Conservation (phyloP, 2,329 filamentous ascomycete genomes). For the Fusarium chaquense region DNA sequence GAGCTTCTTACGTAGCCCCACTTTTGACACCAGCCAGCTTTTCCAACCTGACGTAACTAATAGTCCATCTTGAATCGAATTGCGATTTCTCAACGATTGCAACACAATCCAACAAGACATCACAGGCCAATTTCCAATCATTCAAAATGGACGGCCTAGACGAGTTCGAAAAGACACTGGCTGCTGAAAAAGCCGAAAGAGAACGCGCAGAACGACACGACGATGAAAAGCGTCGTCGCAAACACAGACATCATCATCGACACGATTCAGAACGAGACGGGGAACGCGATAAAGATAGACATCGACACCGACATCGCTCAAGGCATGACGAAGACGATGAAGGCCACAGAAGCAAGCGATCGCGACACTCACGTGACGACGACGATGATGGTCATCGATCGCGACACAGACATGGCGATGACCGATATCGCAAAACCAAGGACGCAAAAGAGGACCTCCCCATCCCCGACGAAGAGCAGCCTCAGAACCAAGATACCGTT, state of each 20-base stretch:
- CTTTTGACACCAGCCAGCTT: conserved; percentile 21
- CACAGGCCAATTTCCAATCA: rapidly evolving
- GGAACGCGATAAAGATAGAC: conserved; percentile 39
- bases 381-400: conserved; percentile 60
- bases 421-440: conserved; percentile 54
- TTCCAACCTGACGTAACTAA: conserved; percentile 41
- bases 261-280: conserved; percentile 52
- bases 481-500: conserved; percentile 45
- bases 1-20: conserved; percentile 5
- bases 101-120: not conserved
- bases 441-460: conserved; percentile 65
- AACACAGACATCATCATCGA: conserved; percentile 61
- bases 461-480: conserved; percentile 63
- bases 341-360: conserved; percentile 48
- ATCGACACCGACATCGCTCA: conserved; percentile 34
- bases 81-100: not conserved
- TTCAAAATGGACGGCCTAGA: conserved; percentile 66
- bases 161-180: conserved; percentile 83
- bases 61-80: not conserved
- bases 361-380: conserved; percentile 52
- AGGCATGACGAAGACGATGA: conserved; percentile 49
- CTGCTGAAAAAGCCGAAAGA: conserved; percentile 69
- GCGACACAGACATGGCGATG: conserved; percentile 47
- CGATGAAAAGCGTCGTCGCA: conserved; percentile 58
- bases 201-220: conserved; percentile 60